Evolutionary conservation across 1,284 basidiomycete genomes (phyloP).

Genomic region (Melampsora americana): DNA sequence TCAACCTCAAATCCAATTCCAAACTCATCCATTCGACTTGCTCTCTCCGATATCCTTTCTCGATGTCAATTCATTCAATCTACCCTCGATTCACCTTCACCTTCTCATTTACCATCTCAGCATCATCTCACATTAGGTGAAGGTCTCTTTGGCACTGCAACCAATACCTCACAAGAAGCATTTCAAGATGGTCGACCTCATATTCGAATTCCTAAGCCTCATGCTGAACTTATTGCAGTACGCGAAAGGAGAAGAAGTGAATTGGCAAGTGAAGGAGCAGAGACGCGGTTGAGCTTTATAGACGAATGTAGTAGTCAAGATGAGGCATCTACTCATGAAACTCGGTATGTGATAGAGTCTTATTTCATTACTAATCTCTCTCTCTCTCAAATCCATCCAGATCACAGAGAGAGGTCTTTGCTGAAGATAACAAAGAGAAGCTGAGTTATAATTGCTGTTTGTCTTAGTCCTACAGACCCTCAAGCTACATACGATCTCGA

Average conservation of each 20-base stretch:
- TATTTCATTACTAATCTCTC: not conserved
- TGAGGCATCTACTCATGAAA: slow-evolving; percentile 12
- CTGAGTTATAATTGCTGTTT: not conserved
- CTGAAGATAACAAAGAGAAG: too few relatives aligned
- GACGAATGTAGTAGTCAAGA: slow-evolving; percentile 20
- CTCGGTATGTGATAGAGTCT: not conserved
- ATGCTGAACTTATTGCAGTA: slow-evolving; percentile 18
- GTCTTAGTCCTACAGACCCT: not conserved
- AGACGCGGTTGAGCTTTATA: slow-evolving; percentile 27
- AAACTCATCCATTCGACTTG: slow-evolving; percentile 11
- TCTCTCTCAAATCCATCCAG: too few relatives aligned
- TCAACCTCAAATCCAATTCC: not conserved
- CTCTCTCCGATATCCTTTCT: slow-evolving; percentile 22
- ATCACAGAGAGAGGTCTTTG: too few relatives aligned
- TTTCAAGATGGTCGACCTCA: too few relatives aligned
- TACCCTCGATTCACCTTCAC: not conserved
- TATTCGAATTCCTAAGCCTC: not conserved
- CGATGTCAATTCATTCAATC: slow-evolving; percentile 30
- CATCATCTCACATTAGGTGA: not conserved
- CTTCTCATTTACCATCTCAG: not conserved
- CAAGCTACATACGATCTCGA: too few relatives aligned
- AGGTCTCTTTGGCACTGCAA: too few relatives aligned
- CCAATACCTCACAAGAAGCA: too few relatives aligned
- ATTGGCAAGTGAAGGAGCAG: slow-evolving; percentile 7
- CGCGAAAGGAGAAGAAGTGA: slow-evolving; percentile 31